phyloP scores from a whole-genome alignment of 75 land plant species.

The Pseudotsuga menziesii region DNA sequence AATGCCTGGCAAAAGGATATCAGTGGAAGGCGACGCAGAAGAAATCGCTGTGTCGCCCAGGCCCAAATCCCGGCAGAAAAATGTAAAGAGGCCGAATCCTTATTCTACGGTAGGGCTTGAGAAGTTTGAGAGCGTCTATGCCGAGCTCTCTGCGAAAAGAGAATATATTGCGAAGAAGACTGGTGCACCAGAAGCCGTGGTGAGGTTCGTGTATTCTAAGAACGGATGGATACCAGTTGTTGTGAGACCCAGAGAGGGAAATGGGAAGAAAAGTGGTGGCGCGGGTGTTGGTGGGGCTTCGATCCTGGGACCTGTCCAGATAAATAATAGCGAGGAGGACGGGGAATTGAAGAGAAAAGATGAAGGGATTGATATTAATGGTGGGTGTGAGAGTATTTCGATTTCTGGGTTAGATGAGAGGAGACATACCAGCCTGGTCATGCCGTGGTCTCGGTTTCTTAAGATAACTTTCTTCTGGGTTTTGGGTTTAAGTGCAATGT shows the following conservation, averaged over 20 bases:
- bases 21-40: slow-evolving; percentile 7
- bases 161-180: slow-evolving; percentile 8
- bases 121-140: slow-evolving; percentile 4
- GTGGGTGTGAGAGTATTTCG: no score
- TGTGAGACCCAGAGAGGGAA: neutral
- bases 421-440: no score
- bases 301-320: neutral
- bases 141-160: slow-evolving; percentile 9
- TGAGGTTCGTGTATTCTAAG: neutral
- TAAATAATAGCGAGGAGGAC: neutral
- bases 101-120: slow-evolving; percentile 10
- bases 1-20: neutral
- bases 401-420: no score
- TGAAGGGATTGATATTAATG: no score
- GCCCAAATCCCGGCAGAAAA: neutral
- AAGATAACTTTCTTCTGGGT: no score
- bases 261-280: no score
- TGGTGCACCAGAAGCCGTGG: slow-evolving; percentile 5
- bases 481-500: no score
- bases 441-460: no score
- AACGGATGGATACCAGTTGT: slow-evolving; percentile 9
- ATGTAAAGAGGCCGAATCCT: neutral
- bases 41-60: neutral
- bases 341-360: no score
- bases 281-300: neutral